These are phyloP conservation scores for Penicillium crystallinum DNA, from an alignment of 495 filamentous ascomycete species.

Conservation along the genomic window DNA sequence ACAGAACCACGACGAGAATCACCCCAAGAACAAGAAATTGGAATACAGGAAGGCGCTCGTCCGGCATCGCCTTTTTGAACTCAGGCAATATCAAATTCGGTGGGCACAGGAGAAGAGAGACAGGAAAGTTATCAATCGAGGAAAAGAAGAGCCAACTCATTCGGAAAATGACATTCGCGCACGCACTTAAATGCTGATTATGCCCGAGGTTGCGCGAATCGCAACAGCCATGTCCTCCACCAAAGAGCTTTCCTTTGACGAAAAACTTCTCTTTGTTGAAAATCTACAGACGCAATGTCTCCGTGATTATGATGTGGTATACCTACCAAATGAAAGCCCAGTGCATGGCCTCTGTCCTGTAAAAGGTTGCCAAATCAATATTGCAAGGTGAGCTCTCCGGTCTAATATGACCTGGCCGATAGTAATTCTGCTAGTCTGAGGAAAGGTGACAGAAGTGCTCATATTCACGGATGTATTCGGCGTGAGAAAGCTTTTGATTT, in stretches of 20 bases:
- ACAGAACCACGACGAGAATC: background rate
- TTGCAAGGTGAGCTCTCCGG: slow-evolving; percentile 1
- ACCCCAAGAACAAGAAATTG: slow-evolving; percentile 6
- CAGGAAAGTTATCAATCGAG: slow-evolving; percentile 11
- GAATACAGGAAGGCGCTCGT: slow-evolving; percentile 11
- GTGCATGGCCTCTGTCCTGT: slow-evolving; percentile 7
- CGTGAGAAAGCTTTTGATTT: background rate
- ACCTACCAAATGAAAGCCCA: slow-evolving; percentile 8
- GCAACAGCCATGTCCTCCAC: slow-evolving; percentile 8
- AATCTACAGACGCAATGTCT: slow-evolving; percentile 7
- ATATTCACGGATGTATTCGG: slow-evolving; percentile 5
- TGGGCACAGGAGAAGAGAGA: slow-evolving; percentile 15
- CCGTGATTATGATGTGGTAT: slow-evolving; percentile 12
- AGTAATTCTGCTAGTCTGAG: slow-evolving; percentile 3
- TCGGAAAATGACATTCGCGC: slow-evolving; percentile 9
- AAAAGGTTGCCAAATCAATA: slow-evolving; percentile 7
- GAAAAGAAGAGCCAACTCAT: slow-evolving; percentile 8
- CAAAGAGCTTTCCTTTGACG: slow-evolving; percentile 8
- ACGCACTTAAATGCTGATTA: slow-evolving; percentile 11
- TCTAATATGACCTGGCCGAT: background rate
- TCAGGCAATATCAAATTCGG: slow-evolving; percentile 13
- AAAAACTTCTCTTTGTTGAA: slow-evolving; percentile 11
- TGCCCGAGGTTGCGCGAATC: slow-evolving; percentile 13
- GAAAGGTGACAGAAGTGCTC: slow-evolving; percentile 7
- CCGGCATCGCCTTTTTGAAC: slow-evolving; percentile 10